Base-by-base conservation (phyloP, 805 yeast genomes). In the Cyberlindnera euphorbiiphila region DNA sequence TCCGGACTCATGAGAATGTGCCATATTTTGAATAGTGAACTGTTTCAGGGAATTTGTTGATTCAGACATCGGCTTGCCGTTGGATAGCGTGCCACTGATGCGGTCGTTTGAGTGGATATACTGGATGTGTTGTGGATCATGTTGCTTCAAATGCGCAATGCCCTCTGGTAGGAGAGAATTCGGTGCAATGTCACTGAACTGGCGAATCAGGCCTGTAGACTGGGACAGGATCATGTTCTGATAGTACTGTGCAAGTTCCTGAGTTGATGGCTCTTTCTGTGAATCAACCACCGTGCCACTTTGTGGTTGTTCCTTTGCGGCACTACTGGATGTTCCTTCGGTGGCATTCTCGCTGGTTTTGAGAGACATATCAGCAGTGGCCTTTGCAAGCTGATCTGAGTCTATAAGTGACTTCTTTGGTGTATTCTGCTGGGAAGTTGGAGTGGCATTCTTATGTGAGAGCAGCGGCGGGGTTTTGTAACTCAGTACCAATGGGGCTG, bases 171-270 rank as follows among this genome's bases (percentile, higher is more conserved):
- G 25, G 4, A 55, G 19, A 0, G 61, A 57, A 32, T 54, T 55
- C 12, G 54, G 57, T 9, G 60, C 59, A 6, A 34, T 19, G 16
- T 57, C 59, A 16, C 59, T 61, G 41, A 66, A 63, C 5, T 62
- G 62, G 35, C 68, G 54, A 25, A 71, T 76, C 26, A 68, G 62
- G 0, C 78, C 79, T 0, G 76, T 72, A 0, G 78, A 72, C 46
- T 74, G 78, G 3, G 79, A 72, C 5, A 73, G 56, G 7, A 68
- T 66, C 66, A 66, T 63, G 36, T 58, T 56, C n/a, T 68, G 70
- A 30, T 62, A 53, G 40, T 62, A 65, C 29, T 62, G 59, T 18
- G 59, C 57, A 2, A 44, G 45, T 15, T 50, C 52, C 13, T 33
- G 30, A 4, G 24, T 25, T 3, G 39, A 35, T 11, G 34, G 29